phyloP scores from a whole-genome alignment of 345 rosid species.

The Pistacia vera region DNA sequence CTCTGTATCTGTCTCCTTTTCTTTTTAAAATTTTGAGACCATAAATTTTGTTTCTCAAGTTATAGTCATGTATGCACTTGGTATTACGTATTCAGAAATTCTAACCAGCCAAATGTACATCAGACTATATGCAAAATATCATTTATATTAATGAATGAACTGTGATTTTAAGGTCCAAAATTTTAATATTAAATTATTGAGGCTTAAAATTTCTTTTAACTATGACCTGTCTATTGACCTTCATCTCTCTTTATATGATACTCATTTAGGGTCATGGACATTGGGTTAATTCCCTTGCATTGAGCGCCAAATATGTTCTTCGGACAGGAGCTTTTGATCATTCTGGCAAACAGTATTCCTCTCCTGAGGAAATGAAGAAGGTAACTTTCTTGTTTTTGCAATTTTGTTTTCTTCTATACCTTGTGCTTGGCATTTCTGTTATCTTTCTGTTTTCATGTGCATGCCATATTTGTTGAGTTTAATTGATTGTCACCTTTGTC shows the following conservation, averaged over 20 bases:
- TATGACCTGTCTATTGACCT: slow-evolving; percentile 1
- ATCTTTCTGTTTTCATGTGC: neutral
- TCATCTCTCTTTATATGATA: slow-evolving; percentile 3
- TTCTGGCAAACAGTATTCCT: slow-evolving; percentile 73
- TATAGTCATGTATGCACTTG: neutral
- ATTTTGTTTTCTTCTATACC: neutral
- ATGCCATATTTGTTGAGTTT: too few species aligned
- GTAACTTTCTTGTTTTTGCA: slow-evolving; percentile 27
- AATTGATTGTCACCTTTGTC: neutral
- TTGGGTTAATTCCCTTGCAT: slow-evolving; percentile 96
- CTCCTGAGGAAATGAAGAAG: slow-evolving; percentile 84
- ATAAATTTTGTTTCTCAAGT: too few species aligned
- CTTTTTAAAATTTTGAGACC: too few species aligned
- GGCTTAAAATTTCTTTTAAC: neutral
- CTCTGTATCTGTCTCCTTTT: too few species aligned
- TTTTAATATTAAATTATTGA: neutral
- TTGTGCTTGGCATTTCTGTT: slow-evolving; percentile 17
- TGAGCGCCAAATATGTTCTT: slow-evolving; percentile 92
- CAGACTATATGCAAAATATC: neutral
- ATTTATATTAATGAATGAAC: neutral
- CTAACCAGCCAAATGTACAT: neutral
- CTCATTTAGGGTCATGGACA: slow-evolving; percentile 87
- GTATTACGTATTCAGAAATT: neutral
- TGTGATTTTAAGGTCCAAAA: neutral
- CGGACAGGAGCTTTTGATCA: slow-evolving; percentile 97